A percentile compares a stretch with the other conserved stretches of the same genome.
phyloP scores from a whole-genome alignment of 2,329 filamentous ascomycete genomes.

The Epichloe aotearoae region DNA sequence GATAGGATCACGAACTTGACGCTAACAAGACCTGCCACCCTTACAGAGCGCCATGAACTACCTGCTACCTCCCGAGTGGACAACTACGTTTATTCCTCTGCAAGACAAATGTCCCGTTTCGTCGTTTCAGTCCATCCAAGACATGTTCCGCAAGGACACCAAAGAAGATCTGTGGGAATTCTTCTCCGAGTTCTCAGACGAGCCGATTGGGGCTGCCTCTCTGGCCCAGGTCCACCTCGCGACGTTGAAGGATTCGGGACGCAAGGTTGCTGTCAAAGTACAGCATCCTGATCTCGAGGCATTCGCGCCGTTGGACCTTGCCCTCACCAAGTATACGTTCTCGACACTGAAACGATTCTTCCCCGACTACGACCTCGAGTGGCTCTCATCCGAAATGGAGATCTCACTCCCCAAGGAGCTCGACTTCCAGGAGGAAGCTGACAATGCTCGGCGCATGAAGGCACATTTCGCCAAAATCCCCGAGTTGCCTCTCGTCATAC shows the following conservation, averaged over 20 bases:
- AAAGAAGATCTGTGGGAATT: conserved; percentile 64
- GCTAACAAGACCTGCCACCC: background rate
- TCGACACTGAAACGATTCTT: conserved; percentile 83
- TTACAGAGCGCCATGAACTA: conserved; percentile 82
- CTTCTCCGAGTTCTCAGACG: conserved; percentile 70
- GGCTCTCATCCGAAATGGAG: conserved; percentile 91
- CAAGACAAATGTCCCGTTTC: conserved; percentile 95
- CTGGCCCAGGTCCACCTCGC: conserved; percentile 90
- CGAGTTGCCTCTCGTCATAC: conserved; percentile 72
- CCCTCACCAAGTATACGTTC: conserved; percentile 80
- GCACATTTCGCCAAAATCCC: conserved; percentile 67
- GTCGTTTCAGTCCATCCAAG: conserved; percentile 70
- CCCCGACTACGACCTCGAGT: conserved; percentile 93
- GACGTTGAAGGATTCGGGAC: conserved; percentile 65
- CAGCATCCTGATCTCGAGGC: conserved; percentile 84
- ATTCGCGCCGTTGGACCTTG: conserved; percentile 80
- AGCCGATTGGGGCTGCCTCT: conserved; percentile 83
- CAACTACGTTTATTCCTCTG: conserved; percentile 84
- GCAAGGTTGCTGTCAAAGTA: conserved; percentile 89
- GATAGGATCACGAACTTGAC: background rate
- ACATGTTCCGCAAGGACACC: conserved; percentile 78
- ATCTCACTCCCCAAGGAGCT: conserved; percentile 80
- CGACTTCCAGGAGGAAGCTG: conserved; percentile 74
- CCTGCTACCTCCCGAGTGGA: conserved; percentile 83
- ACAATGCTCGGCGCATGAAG: conserved; percentile 68